Evolutionary conservation across 2,329 filamentous ascomycete species (phyloP), one percentile per base, ranked within the genome.

Genomic region (Neonectria magnoliae): DNA sequence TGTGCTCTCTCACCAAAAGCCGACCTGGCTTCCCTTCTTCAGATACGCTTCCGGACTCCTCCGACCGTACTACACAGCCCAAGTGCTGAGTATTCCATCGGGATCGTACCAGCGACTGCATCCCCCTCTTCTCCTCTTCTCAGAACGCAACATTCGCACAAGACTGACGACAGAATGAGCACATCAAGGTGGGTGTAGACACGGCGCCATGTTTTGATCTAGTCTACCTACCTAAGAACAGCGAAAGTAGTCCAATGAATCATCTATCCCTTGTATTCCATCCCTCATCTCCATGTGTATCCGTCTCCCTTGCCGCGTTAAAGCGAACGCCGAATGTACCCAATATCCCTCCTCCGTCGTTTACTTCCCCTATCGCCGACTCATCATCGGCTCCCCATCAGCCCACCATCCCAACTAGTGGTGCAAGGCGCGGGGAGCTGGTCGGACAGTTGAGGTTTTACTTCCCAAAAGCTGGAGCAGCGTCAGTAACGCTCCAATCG

Each of bases 401-500:
- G 14, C 54, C 29, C 29, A 44, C 20, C 14, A 36, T 18, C 44
- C 20, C 10, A 31, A 44, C 36, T 33, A 22, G 41, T 25, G 29
- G 18, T 9, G 10, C 11, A 58, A 6, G 13, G 33, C 10, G 31
- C 13, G 36, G 25, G 6, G 33, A 16, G 16, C 25, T 25, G 25
- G 47, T 25, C 45, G 33, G 16, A 33, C 25, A 51, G 45, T 27
- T 18, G 56, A n/a, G 42, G 14, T 4, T 54, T 36, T 55, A 64
- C 36, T 45, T 45, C 20, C 61, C 61, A 29, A 45, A 64, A 4
- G 7, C 61, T 25, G 14, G 20, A 18, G 18, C 11, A 8, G 27
- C 29, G 38, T 64, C 18, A 64, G 56, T 13, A 51, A 59, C 2
- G 14, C 10, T 58, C 56, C 55, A 59, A 56, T 63, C 36, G 33